Evolutionary conservation across 2,329 filamentous ascomycete genomes (phyloP).

Genomic region (Colletotrichum sp.): DNA sequence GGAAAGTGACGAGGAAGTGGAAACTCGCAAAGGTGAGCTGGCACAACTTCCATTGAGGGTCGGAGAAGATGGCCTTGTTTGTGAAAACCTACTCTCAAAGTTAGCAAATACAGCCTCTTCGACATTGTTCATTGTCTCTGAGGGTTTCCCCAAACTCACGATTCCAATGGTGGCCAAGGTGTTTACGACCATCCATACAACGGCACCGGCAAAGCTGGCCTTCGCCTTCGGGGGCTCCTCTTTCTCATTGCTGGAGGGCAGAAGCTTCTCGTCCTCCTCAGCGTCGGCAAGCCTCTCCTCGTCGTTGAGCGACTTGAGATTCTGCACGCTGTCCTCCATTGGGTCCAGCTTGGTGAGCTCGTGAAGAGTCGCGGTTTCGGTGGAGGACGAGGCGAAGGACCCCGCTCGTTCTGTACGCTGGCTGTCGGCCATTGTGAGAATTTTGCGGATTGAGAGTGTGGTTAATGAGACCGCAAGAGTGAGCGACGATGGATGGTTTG

Average conservation of each 20-base stretch:
- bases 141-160: constrained; percentile 41
- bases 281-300: constrained; percentile 36
- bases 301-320: constrained; percentile 34
- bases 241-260: constrained; percentile 38
- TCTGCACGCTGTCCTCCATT: constrained; percentile 34
- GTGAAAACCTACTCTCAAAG: constrained; percentile 61
- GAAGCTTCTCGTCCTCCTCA: constrained; percentile 46
- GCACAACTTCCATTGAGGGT: constrained; percentile 63
- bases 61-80: constrained; percentile 73
- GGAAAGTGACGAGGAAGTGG: constrained; percentile 70
- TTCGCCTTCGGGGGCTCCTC: constrained; percentile 38
- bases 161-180: constrained; percentile 68
- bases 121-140: no score
- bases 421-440: constrained; percentile 27
- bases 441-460: not conserved
- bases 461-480: not conserved
- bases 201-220: constrained; percentile 39
- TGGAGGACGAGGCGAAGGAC: constrained; percentile 40
- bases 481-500: not conserved
- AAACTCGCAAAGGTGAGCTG: constrained; percentile 72
- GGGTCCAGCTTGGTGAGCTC: constrained; percentile 38
- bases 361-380: constrained; percentile 33
- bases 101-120: constrained; percentile 2
- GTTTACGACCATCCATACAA: constrained; percentile 65
- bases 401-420: constrained; percentile 28